phyloP scores from a whole-genome alignment of 176 grass and related monocot genomes.

The Tillandsia leiboldiana region DNA sequence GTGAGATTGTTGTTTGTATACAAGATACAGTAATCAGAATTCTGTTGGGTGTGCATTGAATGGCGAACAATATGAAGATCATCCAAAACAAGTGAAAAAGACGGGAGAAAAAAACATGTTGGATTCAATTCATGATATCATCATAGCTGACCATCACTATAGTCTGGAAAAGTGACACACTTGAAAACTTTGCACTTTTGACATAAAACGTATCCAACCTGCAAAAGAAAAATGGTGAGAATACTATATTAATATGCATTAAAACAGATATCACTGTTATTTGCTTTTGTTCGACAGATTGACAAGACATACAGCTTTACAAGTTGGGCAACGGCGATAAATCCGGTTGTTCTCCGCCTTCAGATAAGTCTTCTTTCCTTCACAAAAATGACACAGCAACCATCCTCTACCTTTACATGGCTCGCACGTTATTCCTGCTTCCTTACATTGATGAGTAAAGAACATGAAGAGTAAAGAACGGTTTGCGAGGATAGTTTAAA shows the following conservation, averaged over 20 bases:
- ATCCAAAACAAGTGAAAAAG: not conserved
- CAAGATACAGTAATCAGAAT: not conserved
- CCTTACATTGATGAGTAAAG: not conserved
- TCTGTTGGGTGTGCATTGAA: not conserved
- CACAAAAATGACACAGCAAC: slow-evolving; percentile 58
- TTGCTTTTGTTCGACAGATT: not conserved
- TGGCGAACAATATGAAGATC: not conserved
- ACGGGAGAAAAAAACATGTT: not conserved
- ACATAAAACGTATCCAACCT: slow-evolving; percentile 53
- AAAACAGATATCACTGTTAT: not conserved
- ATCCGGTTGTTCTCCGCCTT: slow-evolving; percentile 42
- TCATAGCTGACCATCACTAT: slow-evolving; percentile 29
- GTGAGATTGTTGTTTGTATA: too few species aligned
- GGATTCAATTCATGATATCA: not conserved
- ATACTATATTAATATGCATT: not conserved
- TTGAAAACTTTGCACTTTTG: slow-evolving; percentile 74
- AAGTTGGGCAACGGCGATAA: slow-evolving; percentile 71
- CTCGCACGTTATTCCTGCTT: slow-evolving; percentile 36
- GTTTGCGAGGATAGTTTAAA: not conserved
- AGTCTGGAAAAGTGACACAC: slow-evolving; percentile 59
- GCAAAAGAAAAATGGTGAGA: not conserved
- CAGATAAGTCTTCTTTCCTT: slow-evolving; percentile 79
- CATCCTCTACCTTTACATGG: slow-evolving; percentile 44
- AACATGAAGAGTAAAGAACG: not conserved
- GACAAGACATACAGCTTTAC: slow-evolving; percentile 43